These are phyloP conservation scores for Carex scoparia DNA, from an alignment of 176 grass and related monocot genomes.

Conservation along the genomic window DNA sequence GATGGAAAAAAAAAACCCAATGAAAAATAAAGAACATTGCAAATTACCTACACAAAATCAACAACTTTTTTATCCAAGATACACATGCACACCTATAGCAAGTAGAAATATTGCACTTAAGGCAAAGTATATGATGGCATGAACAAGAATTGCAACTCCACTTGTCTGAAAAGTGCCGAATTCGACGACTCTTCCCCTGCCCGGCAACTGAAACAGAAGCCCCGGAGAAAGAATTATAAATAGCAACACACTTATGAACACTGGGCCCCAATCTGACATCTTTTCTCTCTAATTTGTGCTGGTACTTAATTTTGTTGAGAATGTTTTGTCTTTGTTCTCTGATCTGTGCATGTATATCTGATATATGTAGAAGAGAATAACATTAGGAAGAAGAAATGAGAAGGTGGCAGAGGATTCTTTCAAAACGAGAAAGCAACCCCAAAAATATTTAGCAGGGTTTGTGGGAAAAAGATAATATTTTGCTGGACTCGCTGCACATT, in stretches of 20 bases:
- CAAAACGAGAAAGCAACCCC: not conserved
- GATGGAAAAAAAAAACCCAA: not conserved
- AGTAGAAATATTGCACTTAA: slow-evolving; percentile 76
- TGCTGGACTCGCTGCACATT: not conserved
- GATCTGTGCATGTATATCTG: slow-evolving; percentile 8
- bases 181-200: slow-evolving; percentile 49
- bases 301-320: not conserved
- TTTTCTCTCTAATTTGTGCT: not conserved
- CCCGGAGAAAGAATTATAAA: slow-evolving; percentile 93
- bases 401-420: slow-evolving; percentile 6
- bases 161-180: slow-evolving; percentile 94
- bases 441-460: not conserved
- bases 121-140: slow-evolving; percentile 77
- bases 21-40: slow-evolving; percentile 7
- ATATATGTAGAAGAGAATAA: slow-evolving; percentile 21
- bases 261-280: slow-evolving; percentile 75
- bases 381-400: slow-evolving; percentile 25
- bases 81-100: slow-evolving; percentile 64
- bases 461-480: not conserved
- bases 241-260: slow-evolving; percentile 70
- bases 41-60: slow-evolving; percentile 12
- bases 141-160: slow-evolving; percentile 70
- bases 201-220: slow-evolving; percentile 74
- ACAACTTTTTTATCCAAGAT: slow-evolving; percentile 35
- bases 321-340: not conserved